These are phyloP conservation scores for Aspergillaceae sp. DNA, from an alignment of 2,329 filamentous ascomycete genomes.

Conservation along the genomic window DNA sequence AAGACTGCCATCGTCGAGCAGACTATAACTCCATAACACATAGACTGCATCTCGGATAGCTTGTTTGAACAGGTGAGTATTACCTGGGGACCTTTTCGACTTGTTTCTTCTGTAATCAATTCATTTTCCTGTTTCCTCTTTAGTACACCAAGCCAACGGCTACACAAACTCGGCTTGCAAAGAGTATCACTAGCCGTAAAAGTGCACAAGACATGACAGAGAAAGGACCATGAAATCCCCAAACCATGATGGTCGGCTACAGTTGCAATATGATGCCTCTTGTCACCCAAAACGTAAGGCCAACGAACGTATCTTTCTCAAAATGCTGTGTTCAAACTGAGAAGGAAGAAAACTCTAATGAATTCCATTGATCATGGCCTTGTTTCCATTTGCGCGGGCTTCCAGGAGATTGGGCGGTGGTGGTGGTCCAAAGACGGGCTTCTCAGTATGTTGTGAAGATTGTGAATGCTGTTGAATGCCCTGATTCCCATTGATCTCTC, in stretches of 20 bases:
- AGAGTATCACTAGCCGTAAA: neutral
- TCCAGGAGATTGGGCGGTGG: conserved; percentile 44
- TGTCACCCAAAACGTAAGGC: neutral
- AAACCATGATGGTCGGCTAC: neutral
- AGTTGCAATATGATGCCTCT: neutral
- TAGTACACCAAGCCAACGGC: neutral
- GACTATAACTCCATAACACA: too few species aligned
- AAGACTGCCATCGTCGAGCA: too few species aligned
- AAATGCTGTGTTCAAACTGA: neutral
- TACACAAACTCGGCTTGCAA: neutral
- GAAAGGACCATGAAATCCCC: too few species aligned
- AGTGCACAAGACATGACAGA: neutral
- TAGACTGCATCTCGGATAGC: neutral
- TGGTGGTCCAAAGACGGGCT: conserved; percentile 41
- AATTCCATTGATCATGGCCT: conserved; percentile 37
- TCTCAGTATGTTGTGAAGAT: conserved; percentile 14
- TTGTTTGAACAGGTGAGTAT: neutral
- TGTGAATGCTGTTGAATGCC: conserved; percentile 15
- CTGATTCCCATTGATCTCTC: conserved; percentile 18
- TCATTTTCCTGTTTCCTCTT: neutral
- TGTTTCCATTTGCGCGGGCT: conserved; percentile 38
- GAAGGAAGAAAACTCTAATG: conserved; percentile 9
- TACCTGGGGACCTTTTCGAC: neutral
- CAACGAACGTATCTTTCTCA: neutral
- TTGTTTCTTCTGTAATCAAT: neutral